Percentiles rank a stretch among this genome's conserved stretches.
phyloP scores from a whole-genome alignment of 768 basidiomycete species.

The Lentinula raphanica region DNA sequence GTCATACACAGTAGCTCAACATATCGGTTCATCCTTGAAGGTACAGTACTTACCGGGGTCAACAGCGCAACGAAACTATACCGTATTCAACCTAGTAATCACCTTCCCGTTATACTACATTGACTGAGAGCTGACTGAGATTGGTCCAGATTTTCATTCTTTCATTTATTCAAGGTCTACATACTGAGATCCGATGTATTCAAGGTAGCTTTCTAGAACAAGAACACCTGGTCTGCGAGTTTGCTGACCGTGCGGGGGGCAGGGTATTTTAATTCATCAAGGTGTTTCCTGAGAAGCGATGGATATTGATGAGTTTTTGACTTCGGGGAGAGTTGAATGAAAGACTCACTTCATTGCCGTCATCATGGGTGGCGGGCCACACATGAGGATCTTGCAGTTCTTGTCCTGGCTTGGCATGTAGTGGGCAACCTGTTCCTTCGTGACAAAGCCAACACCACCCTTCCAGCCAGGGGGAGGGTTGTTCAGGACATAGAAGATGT shows the following conservation, averaged over 20 bases:
- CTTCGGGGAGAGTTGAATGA: not conserved
- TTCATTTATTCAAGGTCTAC: not conserved
- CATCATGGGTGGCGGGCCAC: slow-evolving; percentile 44
- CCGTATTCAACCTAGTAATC: too few species aligned
- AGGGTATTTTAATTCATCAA: slow-evolving; percentile 83
- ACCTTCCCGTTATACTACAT: too few species aligned
- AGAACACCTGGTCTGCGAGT: slow-evolving; percentile 73
- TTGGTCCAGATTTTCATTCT: not conserved
- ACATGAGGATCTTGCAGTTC: slow-evolving; percentile 84
- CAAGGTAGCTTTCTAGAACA: not conserved
- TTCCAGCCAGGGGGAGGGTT: slow-evolving; percentile 86
- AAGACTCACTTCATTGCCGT: slow-evolving; percentile 20
- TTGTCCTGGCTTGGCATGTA: slow-evolving; percentile 60
- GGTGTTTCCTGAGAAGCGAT: slow-evolving; percentile 61
- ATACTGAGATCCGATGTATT: not conserved
- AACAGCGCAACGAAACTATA: too few species aligned
- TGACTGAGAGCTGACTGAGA: not conserved
- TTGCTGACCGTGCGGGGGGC: slow-evolving; percentile 89
- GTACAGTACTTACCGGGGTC: too few species aligned
- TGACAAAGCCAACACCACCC: slow-evolving; percentile 89
- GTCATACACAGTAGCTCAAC: too few species aligned
- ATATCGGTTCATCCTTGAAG: too few species aligned
- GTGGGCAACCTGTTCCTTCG: slow-evolving; percentile 84
- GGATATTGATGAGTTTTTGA: slow-evolving; percentile 13
- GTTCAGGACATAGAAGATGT: slow-evolving; percentile 88